phyloP scores from a whole-genome alignment of 2,329 filamentous ascomycete species.

The Fusarium chlamydosporum region DNA sequence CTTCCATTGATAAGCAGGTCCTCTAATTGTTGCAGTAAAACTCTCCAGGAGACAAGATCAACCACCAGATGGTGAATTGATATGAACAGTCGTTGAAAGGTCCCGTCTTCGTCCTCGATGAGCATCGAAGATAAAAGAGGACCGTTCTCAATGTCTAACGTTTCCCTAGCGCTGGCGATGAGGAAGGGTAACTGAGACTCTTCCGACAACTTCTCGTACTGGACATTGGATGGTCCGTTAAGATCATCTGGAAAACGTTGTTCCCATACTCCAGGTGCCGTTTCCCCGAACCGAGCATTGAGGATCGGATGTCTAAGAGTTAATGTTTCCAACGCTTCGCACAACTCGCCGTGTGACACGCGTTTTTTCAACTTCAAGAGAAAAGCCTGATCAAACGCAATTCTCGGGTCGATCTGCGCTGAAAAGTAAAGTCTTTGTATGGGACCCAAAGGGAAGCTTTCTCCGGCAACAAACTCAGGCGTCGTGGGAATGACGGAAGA shows the following conservation, averaged over 20 bases:
- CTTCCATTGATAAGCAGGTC: neutral
- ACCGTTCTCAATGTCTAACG: neutral
- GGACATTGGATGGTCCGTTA: neutral
- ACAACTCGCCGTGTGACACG: neutral
- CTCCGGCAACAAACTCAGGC: neutral
- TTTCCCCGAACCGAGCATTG: neutral
- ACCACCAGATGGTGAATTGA: constrained; percentile 4
- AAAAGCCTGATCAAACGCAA: neutral
- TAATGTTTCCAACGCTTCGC: neutral
- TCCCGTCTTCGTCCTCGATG: neutral
- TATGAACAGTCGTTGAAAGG: neutral
- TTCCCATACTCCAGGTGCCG: neutral
- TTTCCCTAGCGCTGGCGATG: neutral
- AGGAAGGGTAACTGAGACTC: neutral
- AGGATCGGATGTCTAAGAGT: neutral
- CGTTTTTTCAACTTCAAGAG: neutral
- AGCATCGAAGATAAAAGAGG: neutral
- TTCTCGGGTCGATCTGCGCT: neutral
- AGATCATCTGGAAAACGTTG: neutral
- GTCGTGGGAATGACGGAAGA: neutral
- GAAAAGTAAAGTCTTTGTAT: neutral
- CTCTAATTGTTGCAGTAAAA: neutral
- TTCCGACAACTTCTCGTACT: neutral
- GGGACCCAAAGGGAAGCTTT: neutral
- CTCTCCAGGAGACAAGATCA: neutral